Percentiles rank a stretch among this genome's conserved stretches.
Evolutionary conservation across 73 alveolate species (phyloP).

Genomic region (Durusdinium trenchii): DNA sequence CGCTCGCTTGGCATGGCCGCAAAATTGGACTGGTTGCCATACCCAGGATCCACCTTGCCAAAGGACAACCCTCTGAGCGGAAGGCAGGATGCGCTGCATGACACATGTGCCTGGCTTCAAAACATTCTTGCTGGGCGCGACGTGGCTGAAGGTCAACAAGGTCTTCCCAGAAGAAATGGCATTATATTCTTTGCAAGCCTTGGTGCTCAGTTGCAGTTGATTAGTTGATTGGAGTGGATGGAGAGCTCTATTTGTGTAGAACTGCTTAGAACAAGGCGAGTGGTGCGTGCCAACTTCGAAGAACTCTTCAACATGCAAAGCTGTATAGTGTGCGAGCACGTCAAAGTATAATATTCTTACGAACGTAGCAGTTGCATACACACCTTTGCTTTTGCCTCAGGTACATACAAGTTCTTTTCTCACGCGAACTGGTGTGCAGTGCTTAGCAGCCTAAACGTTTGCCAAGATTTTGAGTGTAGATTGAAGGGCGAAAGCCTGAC

Average conservation of each 20-base stretch:
- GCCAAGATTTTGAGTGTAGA: too few species aligned
- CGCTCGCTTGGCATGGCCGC: neutral
- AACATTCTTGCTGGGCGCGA: neutral
- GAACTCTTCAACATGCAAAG: slow-evolving; percentile 62
- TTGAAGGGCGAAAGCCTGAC: neutral
- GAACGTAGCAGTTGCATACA: neutral
- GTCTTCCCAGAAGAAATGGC: slow-evolving; percentile 94
- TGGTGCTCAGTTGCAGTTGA: neutral
- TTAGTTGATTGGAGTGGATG: neutral
- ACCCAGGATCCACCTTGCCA: slow-evolving; percentile 74
- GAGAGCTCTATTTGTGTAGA: neutral
- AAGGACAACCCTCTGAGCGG: slow-evolving; percentile 28
- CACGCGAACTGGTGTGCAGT: slow-evolving; percentile 31
- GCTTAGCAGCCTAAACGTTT: too few species aligned
- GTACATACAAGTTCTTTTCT: slow-evolving; percentile 75
- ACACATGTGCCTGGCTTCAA: neutral
- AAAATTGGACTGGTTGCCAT: neutral
- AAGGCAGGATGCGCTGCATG: slow-evolving; percentile 40
- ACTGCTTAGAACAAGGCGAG: neutral
- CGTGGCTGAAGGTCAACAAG: slow-evolving; percentile 44
- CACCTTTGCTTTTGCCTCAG: neutral
- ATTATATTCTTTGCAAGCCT: slow-evolving; percentile 35
- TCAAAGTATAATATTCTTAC: neutral
- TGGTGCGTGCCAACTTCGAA: slow-evolving; percentile 90
- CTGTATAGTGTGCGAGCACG: slow-evolving; percentile 36